Base-by-base conservation (phyloP, 2,329 filamentous ascomycete species). In the Aspergillus ruber region DNA sequence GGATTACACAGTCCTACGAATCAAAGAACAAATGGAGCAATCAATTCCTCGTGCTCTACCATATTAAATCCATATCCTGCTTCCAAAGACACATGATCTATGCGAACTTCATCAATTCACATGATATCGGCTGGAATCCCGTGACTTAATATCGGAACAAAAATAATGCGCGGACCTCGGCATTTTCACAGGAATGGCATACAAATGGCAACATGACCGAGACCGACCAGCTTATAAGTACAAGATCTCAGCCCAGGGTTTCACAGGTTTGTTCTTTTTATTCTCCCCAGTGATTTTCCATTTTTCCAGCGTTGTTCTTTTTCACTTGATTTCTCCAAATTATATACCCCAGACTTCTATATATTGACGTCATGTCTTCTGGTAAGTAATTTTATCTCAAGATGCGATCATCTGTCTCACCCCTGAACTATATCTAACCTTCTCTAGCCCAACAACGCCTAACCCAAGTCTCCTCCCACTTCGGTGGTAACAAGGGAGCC, bases 381-480 rank as follows among this genome's bases (percentile, higher is more conserved):
- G 66, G 70, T 72, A 62, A 60, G 63, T 56, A 27, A 25, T 35
- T 35, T 17, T 15, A 23, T 12, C 21, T 27, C 25, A 35, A 20
- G 39, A 42, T 25, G 23, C 15, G 23, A 18, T 4, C 8, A 18
- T 12, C 18, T 32, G 15, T n/a, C 15, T 35, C 17, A 7, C 18
- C 40, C 23, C 33, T n/a, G 17, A 36, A 18, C n/a, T 15, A 36
- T 18, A 17, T n/a, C 33, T 36, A n/a, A 36, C 33, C 18, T 3
- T 50, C 12, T 53, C 10, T 58, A 81, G 79, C 78, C 51, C 75
- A 79, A 60, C 74, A 79, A 56, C 79, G 81, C 59, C 75, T 84
- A 43, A 73, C 72, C 50, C 79, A 83, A 65, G 77, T 84, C 51
- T 70, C 75, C 46, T 74, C 74, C 55, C 81, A 84, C 62, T 69